Evolutionary conservation across 2,329 filamentous ascomycete genomes (phyloP), one percentile per base, ranked within the genome.

Genomic region (Colletotrichum ledebouriae): DNA sequence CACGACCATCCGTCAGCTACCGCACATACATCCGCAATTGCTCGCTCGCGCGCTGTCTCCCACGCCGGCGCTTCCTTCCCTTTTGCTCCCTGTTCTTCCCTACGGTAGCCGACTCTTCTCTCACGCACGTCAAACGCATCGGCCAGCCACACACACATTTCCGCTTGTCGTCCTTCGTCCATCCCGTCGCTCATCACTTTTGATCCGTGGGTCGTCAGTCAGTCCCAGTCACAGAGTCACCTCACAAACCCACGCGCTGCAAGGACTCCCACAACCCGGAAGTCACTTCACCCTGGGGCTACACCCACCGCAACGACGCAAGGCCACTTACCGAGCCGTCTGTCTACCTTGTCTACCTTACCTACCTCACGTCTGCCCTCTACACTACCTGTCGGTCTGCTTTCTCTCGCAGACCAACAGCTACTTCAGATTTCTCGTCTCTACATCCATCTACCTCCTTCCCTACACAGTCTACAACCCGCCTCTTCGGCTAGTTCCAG

Each of bases 271-370:
- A 55, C 29, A 29, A 7, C 29, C 29, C 2, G 29, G 15, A 42
- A 25, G 25, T 61, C 47, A 58, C 55, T 61, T 53, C 50, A 34
- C 33, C 47, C 17, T 39, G 29, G 39, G 44, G 41, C 65, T 68
- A 61, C 41, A 68, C 61, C 61, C 65, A 39, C 53, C 64, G 29
- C 60, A 33, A 29, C 55, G 42, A 64, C 60, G 53, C 59, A 63
- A 56, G 59, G 60, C 64, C 55, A 41, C 55, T 25, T 25, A 37
- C 50, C 37, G 34, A 20, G 6, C 46, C 53, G 20, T 20, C 53
- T 25, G 33, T 47, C 61, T 61, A 52, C 62, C 49, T 63, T 41
- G 33, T 49, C 34, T 59, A 33, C 13, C n/a, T 34, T 29, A 52
- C 47, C 29, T 29, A 52, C 47, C 29, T 29, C 25, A 33, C 13